Evolutionary conservation across 2,329 filamentous ascomycete genomes (phyloP).

Genomic region (Neoascochyta sp.): DNA sequence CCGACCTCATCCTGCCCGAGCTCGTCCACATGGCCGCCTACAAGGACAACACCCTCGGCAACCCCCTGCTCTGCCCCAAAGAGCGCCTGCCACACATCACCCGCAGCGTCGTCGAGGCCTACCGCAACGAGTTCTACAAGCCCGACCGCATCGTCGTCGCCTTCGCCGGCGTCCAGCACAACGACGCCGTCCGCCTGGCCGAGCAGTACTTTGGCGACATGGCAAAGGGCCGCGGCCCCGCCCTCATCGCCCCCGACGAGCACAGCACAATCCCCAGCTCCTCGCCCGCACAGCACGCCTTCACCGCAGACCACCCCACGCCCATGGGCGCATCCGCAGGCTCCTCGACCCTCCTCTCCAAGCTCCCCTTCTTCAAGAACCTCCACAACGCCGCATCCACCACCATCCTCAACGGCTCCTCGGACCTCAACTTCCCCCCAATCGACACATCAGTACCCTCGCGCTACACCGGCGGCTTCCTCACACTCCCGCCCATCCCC

Average conservation of each 20-base stretch:
- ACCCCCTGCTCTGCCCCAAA: conserved; percentile 85
- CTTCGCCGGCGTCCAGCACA: conserved; percentile 86
- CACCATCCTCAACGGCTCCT: conserved; percentile 50
- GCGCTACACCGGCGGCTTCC: conserved; percentile 90
- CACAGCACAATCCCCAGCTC: conserved; percentile 14
- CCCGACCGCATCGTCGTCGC: conserved; percentile 92
- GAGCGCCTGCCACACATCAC: conserved; percentile 76
- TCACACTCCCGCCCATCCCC: conserved; percentile 76
- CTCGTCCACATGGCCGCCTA: conserved; percentile 93
- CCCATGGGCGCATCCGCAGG: conserved; percentile 44
- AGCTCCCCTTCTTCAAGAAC: conserved; percentile 86
- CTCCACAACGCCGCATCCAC: conserved; percentile 67
- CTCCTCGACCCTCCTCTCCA: conserved; percentile 69
- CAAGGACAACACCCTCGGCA: conserved; percentile 92
- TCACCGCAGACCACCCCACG: conserved; percentile 35
- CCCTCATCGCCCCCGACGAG: conserved; percentile 33
- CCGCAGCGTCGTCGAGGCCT: conserved; percentile 68
- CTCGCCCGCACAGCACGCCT: conserved; percentile 46
- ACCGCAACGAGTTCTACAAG: conserved; percentile 77
- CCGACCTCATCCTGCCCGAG: conserved; percentile 91
- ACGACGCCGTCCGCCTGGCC: conserved; percentile 71
- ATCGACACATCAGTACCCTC: conserved; percentile 62
- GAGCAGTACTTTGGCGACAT: conserved; percentile 92
- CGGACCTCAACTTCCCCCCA: conserved; percentile 46
- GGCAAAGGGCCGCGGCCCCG: conserved; percentile 53